phyloP scores from a whole-genome alignment of 805 yeast genomes.

The Monosporozyma siamensis region DNA sequence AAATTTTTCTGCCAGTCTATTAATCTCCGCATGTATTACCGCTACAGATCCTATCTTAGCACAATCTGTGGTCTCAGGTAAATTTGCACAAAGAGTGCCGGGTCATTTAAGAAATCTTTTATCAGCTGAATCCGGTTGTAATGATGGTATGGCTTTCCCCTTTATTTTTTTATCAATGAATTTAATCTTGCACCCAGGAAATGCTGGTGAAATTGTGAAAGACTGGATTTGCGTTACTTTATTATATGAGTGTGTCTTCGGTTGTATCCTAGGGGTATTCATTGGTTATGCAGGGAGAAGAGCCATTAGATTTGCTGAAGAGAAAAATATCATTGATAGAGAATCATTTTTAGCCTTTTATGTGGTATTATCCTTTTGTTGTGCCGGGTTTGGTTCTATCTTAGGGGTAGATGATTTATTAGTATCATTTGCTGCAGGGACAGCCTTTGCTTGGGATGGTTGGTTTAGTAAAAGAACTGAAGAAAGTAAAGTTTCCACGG shows the following conservation, averaged over 20 bases:
- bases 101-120: slow-evolving; percentile 82
- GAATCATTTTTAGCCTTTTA: slow-evolving; percentile 84
- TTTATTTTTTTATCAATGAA: slow-evolving; percentile 66
- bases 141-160: slow-evolving; percentile 95
- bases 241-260: slow-evolving; percentile 74
- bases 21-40: slow-evolving; percentile 80
- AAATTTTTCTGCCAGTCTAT: slow-evolving; percentile 58
- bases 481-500: slow-evolving; percentile 79
- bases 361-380: slow-evolving; percentile 68
- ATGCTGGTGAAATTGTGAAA: slow-evolving; percentile 59
- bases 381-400: slow-evolving; percentile 84
- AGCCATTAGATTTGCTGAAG: slow-evolving; percentile 66
- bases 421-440: slow-evolving; percentile 87
- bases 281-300: slow-evolving; percentile 67
- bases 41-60: slow-evolving; percentile 95
- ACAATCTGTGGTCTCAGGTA: slow-evolving; percentile 87
- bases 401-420: slow-evolving; percentile 83
- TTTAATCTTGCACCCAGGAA: slow-evolving; percentile 54
- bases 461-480: slow-evolving; percentile 76
- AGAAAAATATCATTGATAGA: slow-evolving; percentile 61
- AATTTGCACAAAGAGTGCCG: slow-evolving; percentile 82
- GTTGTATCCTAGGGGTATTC: slow-evolving; percentile 60
- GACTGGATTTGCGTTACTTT: slow-evolving; percentile 74
- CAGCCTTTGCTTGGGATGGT: slow-evolving; percentile 92
- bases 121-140: slow-evolving; percentile 80